These are phyloP conservation scores for Conringia planisiliqua DNA, from an alignment of 345 rosid species.

Conservation along the genomic window DNA sequence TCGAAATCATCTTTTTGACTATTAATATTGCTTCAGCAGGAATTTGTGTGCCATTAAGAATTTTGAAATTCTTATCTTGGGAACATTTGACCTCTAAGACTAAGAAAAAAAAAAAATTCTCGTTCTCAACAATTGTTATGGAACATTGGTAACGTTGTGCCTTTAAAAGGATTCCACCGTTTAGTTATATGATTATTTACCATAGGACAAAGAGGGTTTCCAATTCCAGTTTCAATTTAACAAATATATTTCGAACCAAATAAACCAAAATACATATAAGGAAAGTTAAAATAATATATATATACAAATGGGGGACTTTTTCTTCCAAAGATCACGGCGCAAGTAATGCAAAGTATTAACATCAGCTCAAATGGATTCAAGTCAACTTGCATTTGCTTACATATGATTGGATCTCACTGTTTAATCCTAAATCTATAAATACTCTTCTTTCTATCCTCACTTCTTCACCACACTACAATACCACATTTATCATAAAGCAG, in stretches of 20 bases:
- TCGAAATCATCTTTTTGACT: background rate
- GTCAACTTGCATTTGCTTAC: constrained; percentile 24
- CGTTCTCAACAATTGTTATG: background rate
- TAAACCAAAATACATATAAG: background rate
- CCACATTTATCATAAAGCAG: constrained; percentile 3
- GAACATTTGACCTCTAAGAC: background rate
- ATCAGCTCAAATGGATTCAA: constrained; percentile 15
- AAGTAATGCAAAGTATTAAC: constrained; percentile 23
- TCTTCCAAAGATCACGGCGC: constrained; percentile 20
- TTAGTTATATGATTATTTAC: background rate
- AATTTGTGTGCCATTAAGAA: background rate
- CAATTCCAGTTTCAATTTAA: background rate
- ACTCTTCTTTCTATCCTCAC: constrained; percentile 2
- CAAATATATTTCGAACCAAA: background rate
- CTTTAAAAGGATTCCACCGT: background rate
- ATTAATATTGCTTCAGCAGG: background rate
- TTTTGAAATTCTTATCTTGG: background rate
- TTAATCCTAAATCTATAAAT: constrained; percentile 28
- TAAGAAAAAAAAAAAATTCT: background rate
- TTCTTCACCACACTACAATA: constrained; percentile 10
- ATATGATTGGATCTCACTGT: constrained; percentile 12
- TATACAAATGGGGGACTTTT: background rate
- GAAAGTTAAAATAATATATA: background rate
- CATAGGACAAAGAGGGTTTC: background rate
- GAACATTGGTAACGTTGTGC: background rate